Evolutionary conservation across 768 basidiomycete genomes (phyloP).

Genomic region (Termitomyces titanicus): DNA sequence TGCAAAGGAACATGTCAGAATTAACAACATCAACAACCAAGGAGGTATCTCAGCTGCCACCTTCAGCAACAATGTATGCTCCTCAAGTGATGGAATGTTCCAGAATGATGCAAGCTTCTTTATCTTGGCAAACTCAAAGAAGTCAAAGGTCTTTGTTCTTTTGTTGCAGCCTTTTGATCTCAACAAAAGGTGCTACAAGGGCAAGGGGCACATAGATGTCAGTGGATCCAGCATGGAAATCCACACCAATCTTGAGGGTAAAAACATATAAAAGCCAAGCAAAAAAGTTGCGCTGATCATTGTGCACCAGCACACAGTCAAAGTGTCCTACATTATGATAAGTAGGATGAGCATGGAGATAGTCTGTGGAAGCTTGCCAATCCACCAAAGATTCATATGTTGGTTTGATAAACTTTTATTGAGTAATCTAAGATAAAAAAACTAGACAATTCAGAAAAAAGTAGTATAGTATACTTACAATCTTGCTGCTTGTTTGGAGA

Average conservation of each 20-base stretch:
- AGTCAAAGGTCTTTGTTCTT: slow-evolving; percentile 1
- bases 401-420: not conserved
- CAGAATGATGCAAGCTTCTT: not conserved
- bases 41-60: not conserved
- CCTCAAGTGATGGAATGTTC: not conserved
- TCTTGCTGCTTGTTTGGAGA: too few relatives aligned
- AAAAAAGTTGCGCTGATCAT: not conserved
- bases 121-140: not conserved
- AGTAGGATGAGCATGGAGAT: not conserved
- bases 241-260: not conserved
- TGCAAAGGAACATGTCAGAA: not conserved
- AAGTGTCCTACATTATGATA: not conserved
- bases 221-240: not conserved
- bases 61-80: slow-evolving; percentile 1
- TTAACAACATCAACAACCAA: slow-evolving; percentile 2
- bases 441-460: too few relatives aligned
- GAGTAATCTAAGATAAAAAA: too few relatives aligned
- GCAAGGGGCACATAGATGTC: not conserved
- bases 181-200: not conserved
- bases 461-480: too few relatives aligned
- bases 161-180: not conserved
- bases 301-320: not conserved
- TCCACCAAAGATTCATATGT: slow-evolving; percentile 4
- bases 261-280: slow-evolving; percentile 1
- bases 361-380: not conserved